These are phyloP conservation scores for Pleurotus eryngii DNA, from an alignment of 768 basidiomycete genomes.

Conservation along the genomic window DNA sequence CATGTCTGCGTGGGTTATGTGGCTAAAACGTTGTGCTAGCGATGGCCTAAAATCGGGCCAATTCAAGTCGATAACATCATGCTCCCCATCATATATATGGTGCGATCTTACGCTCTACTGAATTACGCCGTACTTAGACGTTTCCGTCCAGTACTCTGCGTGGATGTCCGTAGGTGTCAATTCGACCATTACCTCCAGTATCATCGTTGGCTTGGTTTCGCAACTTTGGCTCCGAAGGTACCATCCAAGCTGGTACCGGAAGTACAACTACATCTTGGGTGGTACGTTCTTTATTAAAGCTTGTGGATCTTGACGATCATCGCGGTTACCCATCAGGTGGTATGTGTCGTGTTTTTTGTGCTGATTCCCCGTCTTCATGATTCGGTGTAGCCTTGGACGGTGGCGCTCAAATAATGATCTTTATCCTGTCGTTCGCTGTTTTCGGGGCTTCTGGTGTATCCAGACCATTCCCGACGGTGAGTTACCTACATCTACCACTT, in stretches of 20 bases:
- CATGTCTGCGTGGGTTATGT: neutral
- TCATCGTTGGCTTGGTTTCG: conserved; percentile 53
- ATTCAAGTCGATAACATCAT: conserved; percentile 47
- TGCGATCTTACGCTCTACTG: conserved; percentile 11
- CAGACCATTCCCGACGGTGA: conserved; percentile 46
- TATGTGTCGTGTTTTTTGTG: neutral
- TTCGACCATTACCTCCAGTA: conserved; percentile 43
- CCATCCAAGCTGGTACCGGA: conserved; percentile 64
- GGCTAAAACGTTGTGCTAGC: conserved; percentile 25
- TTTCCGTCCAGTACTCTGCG: conserved; percentile 31
- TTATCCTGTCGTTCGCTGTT: conserved; percentile 61
- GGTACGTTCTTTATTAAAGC: conserved; percentile 24
- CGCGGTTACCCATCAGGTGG: neutral
- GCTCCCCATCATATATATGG: conserved; percentile 56
- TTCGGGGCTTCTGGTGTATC: conserved; percentile 53
- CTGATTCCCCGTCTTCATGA: too few relatives aligned
- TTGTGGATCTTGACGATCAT: neutral
- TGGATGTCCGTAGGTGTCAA: conserved; percentile 53
- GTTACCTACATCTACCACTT: conserved; percentile 1
- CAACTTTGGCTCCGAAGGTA: conserved; percentile 57
- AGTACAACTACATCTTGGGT: conserved; percentile 64
- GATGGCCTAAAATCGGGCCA: conserved; percentile 53
- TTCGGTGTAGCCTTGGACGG: conserved; percentile 46
- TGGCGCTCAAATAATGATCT: conserved; percentile 63
- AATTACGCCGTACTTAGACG: neutral